Conservation (phyloP, 768 basidiomycete species). For the Rubroboletus pulcherrimus region DNA sequence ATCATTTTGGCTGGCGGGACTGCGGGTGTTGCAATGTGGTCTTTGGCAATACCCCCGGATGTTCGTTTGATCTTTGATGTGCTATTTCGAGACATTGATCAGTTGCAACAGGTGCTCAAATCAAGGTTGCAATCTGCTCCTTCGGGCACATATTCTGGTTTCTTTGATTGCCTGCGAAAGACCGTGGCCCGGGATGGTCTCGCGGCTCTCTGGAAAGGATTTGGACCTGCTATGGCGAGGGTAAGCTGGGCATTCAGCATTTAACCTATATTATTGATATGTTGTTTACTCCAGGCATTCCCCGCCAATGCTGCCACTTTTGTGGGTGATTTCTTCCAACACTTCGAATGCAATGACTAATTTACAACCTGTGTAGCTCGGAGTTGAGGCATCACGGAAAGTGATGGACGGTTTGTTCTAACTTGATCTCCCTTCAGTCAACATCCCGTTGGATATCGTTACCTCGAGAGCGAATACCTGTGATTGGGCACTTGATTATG, state of each 20-base stretch:
- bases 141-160: slow-evolving; percentile 93
- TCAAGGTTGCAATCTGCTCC: slow-evolving; percentile 95
- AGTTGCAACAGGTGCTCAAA: slow-evolving; percentile 73
- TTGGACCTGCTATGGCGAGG: slow-evolving; percentile 94
- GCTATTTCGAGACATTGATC: slow-evolving; percentile 4
- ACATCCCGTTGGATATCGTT: neutral
- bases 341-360: neutral
- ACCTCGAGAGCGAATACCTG: slow-evolving; percentile 3
- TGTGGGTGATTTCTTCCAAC: slow-evolving; percentile 44
- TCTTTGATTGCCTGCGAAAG: slow-evolving; percentile 90
- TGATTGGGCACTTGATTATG: slow-evolving; percentile 1
- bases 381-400: slow-evolving; percentile 88
- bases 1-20: slow-evolving; percentile 90
- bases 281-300: slow-evolving; percentile 65
- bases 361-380: slow-evolving; percentile 50
- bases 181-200: slow-evolving; percentile 88
- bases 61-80: slow-evolving; percentile 42
- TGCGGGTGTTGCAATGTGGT: slow-evolving; percentile 98
- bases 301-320: slow-evolving; percentile 96
- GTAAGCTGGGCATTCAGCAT: slow-evolving; percentile 39
- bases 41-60: slow-evolving; percentile 94
- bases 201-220: slow-evolving; percentile 90
- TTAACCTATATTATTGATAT: neutral
- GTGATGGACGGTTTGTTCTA: slow-evolving; percentile 67
- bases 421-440: neutral